phyloP scores from a whole-genome alignment of 495 filamentous ascomycete genomes.

The Neurospora sp. region DNA sequence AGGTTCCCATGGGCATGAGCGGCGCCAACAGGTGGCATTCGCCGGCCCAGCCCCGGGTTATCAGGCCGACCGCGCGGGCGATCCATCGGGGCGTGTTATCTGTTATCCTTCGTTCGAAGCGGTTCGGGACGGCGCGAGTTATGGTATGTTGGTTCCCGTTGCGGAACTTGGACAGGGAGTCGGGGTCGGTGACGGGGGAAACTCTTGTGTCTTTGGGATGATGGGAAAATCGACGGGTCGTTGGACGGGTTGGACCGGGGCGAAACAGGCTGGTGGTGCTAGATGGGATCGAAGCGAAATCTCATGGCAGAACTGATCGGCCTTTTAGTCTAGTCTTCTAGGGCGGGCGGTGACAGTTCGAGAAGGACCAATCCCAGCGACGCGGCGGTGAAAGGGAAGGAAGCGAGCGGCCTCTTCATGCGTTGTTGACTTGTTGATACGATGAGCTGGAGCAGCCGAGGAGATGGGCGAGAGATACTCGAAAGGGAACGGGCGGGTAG shows the following conservation, averaged over 20 bases:
- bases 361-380: neutral
- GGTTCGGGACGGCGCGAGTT: neutral
- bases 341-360: neutral
- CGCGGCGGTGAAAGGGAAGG: neutral
- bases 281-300: neutral
- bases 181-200: neutral
- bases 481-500: neutral
- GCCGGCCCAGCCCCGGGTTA: slow-evolving; percentile 30
- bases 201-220: neutral
- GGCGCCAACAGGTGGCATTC: slow-evolving; percentile 20
- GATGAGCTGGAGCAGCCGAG: neutral
- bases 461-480: neutral
- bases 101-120: neutral
- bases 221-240: neutral
- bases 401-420: neutral
- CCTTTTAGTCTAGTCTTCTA: neutral
- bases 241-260: neutral
- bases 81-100: slow-evolving; percentile 13
- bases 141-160: neutral
- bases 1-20: slow-evolving; percentile 21
- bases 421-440: neutral
- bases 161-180: neutral
- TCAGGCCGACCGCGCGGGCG: slow-evolving; percentile 29
- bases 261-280: neutral
- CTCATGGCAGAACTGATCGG: neutral